Conservation (phyloP, 208 protist species). For the Trypanosoma brucei region DNA sequence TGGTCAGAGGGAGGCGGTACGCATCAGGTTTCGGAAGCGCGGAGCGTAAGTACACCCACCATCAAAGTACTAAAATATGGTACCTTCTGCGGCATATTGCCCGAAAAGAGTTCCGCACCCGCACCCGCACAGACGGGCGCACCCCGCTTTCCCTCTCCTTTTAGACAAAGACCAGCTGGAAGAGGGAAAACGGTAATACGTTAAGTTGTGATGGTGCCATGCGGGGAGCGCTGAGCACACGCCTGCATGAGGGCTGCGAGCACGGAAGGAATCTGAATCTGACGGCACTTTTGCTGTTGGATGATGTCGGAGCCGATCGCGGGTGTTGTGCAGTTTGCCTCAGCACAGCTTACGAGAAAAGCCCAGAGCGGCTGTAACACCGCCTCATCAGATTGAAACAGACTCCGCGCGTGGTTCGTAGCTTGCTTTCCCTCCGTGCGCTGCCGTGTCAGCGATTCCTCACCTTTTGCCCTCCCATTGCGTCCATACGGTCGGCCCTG, state of each 20-base stretch:
- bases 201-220: constrained; percentile 53
- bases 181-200: background rate
- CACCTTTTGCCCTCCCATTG: background rate
- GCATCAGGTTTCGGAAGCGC: no score
- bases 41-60: no score
- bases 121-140: no score
- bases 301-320: constrained; percentile 29
- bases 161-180: no score
- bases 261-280: constrained; percentile 39
- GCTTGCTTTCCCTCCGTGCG: no score
- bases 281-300: constrained; percentile 36
- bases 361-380: constrained; percentile 57
- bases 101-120: no score
- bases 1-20: no score
- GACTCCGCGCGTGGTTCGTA: background rate
- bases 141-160: no score
- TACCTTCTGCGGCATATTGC: no score
- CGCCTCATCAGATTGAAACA: constrained; percentile 43
- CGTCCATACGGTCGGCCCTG: no score
- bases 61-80: no score
- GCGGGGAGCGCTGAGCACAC: constrained; percentile 32
- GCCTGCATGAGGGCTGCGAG: constrained; percentile 53
- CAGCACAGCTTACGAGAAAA: constrained; percentile 59
- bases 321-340: constrained; percentile 25
- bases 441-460: background rate